Percentiles rank a stretch among this genome's conserved stretches.
phyloP scores from a whole-genome alignment of 176 grass and related monocot genomes.

The Miscanthus lutarioriparius region DNA sequence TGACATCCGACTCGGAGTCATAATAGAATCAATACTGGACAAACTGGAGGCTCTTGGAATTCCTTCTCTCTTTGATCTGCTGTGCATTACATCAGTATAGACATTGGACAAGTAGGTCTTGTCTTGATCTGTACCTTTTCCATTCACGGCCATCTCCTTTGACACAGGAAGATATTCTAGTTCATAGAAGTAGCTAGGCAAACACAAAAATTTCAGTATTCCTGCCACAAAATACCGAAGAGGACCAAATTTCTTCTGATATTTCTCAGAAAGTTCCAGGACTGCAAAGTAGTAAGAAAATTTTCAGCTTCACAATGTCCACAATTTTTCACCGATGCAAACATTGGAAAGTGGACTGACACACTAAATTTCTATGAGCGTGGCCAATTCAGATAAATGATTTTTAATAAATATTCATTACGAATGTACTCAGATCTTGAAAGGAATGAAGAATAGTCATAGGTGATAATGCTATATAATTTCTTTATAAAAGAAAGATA shows the following conservation, averaged over 20 bases:
- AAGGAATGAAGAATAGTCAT: not conserved
- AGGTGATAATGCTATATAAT: conserved; percentile 7
- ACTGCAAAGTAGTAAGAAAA: conserved; percentile 49
- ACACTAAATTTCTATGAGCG: not conserved
- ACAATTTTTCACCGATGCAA: not conserved
- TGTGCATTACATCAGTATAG: conserved; percentile 62
- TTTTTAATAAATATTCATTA: conserved; percentile 4
- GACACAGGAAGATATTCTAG: conserved; percentile 86
- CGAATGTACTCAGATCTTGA: conserved; percentile 19
- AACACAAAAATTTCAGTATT: conserved; percentile 87
- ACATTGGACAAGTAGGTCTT: conserved; percentile 48
- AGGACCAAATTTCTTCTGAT: conserved; percentile 91
- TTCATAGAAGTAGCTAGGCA: conserved; percentile 93
- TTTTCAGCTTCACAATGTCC: conserved; percentile 8
- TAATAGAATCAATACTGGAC: conserved; percentile 97
- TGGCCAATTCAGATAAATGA: not conserved
- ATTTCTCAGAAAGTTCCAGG: conserved; percentile 94
- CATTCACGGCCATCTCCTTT: conserved; percentile 47
- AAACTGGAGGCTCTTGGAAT: conserved; percentile 82
- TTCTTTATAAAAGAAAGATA: conserved; percentile 11
- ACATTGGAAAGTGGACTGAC: conserved; percentile 1
- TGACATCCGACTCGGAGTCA: conserved; percentile 78
- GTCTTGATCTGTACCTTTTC: conserved; percentile 48
- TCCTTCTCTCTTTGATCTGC: conserved; percentile 81
- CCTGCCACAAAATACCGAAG: conserved; percentile 96